A percentile compares a stretch with the other conserved stretches of the same genome.
These are phyloP conservation scores for Spirogloea muscicola DNA, from an alignment of 139 green algal species.

Conservation along the genomic window DNA sequence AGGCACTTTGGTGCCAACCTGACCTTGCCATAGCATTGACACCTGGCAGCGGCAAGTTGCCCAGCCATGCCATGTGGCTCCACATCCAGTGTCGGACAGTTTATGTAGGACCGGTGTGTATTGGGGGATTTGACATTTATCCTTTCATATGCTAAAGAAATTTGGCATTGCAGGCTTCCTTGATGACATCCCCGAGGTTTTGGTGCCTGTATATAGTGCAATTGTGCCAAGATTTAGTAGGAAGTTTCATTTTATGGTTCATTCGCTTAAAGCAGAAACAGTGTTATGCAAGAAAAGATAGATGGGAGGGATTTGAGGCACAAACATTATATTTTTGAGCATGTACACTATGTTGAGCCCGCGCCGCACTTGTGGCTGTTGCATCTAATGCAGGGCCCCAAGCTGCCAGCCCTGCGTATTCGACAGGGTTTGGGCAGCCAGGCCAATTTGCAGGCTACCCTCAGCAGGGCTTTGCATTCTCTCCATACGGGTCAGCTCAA, in stretches of 20 bases:
- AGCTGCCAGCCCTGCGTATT: neutral
- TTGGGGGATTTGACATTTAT: no score
- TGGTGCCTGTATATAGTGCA: no score
- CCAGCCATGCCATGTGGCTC: neutral
- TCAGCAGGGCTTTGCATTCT: slow-evolving; percentile 1
- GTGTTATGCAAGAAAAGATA: neutral
- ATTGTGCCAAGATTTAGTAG: no score
- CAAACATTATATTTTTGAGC: neutral
- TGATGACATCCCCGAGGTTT: no score
- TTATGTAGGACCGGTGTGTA: no score
- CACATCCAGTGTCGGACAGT: neutral
- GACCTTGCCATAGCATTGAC: neutral
- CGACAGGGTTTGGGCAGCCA: neutral
- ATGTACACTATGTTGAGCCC: neutral
- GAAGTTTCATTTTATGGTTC: neutral
- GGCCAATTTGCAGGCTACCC: slow-evolving; percentile 1
- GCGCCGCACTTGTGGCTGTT: no score
- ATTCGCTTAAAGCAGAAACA: neutral
- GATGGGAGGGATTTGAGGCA: neutral
- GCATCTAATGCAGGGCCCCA: neutral
- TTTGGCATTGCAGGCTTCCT: no score
- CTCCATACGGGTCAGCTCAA: slow-evolving; percentile 12
- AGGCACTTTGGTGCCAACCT: neutral
- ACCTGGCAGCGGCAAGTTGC: slow-evolving; percentile 10
- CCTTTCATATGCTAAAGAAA: no score